A percentile compares a stretch with the other conserved stretches of the same genome.
phyloP scores from a whole-genome alignment of 768 basidiomycete species.

The Obba rivulosa region DNA sequence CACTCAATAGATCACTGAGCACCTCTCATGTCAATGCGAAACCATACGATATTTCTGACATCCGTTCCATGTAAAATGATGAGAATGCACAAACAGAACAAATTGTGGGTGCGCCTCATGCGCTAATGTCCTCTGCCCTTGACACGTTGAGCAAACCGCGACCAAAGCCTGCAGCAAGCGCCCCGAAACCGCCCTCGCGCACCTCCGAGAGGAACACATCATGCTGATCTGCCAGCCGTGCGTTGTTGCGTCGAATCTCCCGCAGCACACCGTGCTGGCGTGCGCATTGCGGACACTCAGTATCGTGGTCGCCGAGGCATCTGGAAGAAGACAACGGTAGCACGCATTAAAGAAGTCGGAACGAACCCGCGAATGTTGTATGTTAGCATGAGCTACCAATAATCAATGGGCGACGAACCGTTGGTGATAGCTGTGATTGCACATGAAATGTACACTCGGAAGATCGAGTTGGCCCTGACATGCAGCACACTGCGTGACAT shows the following conservation, averaged over 20 bases:
- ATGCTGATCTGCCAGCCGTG: conserved; percentile 75
- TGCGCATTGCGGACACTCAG: conserved; percentile 86
- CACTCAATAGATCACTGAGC: neutral
- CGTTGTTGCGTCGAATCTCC: conserved; percentile 86
- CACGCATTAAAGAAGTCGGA: neutral
- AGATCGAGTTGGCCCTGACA: conserved; percentile 90
- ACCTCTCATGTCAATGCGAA: neutral
- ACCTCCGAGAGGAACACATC: conserved; percentile 77
- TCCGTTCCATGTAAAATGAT: neutral
- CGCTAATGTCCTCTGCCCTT: conserved; percentile 20
- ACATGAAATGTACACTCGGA: conserved; percentile 96
- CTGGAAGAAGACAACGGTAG: conserved; percentile 33
- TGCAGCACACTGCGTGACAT: conserved; percentile 87
- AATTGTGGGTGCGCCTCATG: conserved; percentile 1
- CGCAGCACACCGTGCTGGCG: conserved; percentile 84
- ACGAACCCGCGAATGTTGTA: no score
- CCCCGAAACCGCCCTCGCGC: conserved; percentile 61
- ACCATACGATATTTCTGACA: neutral
- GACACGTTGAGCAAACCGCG: conserved; percentile 50
- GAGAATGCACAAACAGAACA: neutral
- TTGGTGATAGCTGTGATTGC: conserved; percentile 95
- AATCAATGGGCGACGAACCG: conserved; percentile 40
- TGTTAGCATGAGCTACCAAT: no score
- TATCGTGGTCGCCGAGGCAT: conserved; percentile 84
- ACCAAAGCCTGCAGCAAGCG: conserved; percentile 66